A percentile compares a stretch with the other conserved stretches of the same genome.
These are phyloP conservation scores for Lenzites betulinus DNA, from an alignment of 768 basidiomycete genomes.

Conservation along the genomic window DNA sequence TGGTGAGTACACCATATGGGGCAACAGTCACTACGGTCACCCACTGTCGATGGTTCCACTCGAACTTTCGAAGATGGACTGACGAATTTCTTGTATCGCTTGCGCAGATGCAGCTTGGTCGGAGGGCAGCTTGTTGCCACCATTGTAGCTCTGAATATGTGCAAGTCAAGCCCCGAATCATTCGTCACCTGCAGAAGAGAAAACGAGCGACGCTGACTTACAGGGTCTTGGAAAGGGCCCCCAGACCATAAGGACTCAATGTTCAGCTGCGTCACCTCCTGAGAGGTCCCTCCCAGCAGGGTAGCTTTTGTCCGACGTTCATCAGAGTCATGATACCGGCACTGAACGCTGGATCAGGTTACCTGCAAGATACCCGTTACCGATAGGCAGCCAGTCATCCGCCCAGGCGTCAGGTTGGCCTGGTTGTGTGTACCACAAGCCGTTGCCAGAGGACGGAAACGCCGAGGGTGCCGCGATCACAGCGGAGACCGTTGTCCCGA, in stretches of 20 bases:
- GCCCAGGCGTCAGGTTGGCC: conserved; percentile 51
- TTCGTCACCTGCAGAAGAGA: too few species aligned
- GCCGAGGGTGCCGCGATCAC: conserved; percentile 36
- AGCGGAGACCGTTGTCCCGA: conserved; percentile 6
- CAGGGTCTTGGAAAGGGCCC: conserved; percentile 67
- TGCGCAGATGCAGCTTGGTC: conserved; percentile 46
- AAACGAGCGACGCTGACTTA: conserved; percentile 30
- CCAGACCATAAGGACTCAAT: conserved; percentile 80
- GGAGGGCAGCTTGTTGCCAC: conserved; percentile 60
- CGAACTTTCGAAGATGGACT: conserved; percentile 57
- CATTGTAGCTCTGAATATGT: conserved; percentile 59
- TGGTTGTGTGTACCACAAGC: conserved; percentile 64
- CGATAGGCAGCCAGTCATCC: conserved; percentile 64
- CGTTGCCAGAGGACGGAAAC: conserved; percentile 77
- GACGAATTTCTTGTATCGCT: conserved; percentile 54
- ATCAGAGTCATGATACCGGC: not conserved
- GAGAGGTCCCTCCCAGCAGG: conserved; percentile 59
- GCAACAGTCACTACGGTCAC: conserved; percentile 7
- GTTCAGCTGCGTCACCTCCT: conserved; percentile 68
- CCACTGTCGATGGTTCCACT: conserved; percentile 62
- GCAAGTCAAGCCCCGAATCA: not conserved
- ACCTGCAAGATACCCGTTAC: conserved; percentile 75
- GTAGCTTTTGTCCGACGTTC: conserved; percentile 46
- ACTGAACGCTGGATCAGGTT: conserved; percentile 8
- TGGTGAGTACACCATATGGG: not conserved